Evolutionary conservation across 2,329 filamentous ascomycete genomes (phyloP).

Genomic region (Rhynchosporium graminicola): DNA sequence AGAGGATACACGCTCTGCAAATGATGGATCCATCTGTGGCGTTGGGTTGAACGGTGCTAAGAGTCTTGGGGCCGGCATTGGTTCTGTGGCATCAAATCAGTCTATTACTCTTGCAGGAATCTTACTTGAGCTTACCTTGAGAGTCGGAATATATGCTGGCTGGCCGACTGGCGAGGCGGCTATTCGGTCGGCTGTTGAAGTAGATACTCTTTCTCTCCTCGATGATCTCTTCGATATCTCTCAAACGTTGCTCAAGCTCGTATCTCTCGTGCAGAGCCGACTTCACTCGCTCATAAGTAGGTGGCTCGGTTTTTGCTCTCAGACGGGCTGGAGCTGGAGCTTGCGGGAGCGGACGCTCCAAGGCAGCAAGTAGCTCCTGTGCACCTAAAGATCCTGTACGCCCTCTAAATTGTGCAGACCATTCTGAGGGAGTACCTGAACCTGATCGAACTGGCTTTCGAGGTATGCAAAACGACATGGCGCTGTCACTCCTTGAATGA

Average conservation of each 20-base stretch:
- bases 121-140: constrained; percentile 27
- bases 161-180: constrained; percentile 32
- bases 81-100: constrained; percentile 45
- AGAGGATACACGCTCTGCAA: constrained; percentile 43
- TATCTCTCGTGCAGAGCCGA: constrained; percentile 43
- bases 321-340: constrained; percentile 35
- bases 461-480: constrained; percentile 36
- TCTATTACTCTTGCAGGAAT: no score
- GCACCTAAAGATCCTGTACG: constrained; percentile 33
- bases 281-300: constrained; percentile 38
- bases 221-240: constrained; percentile 59
- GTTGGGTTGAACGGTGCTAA: constrained; percentile 26
- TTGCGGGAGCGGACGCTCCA: constrained; percentile 33
- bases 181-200: constrained; percentile 39
- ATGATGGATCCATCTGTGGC: constrained; percentile 47
- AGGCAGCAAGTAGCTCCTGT: constrained; percentile 32
- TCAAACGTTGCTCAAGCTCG: constrained; percentile 59
- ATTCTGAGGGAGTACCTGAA: constrained; percentile 34
- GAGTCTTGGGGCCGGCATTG: constrained; percentile 53
- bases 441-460: constrained; percentile 38
- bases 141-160: constrained; percentile 35
- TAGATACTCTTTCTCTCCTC: constrained; percentile 61
- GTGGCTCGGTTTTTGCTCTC: constrained; percentile 37
- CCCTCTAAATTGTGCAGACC: constrained; percentile 28
- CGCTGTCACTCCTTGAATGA: constrained; percentile 37